Evolutionary conservation across 257 asterid species (phyloP).

Genomic region (Nemophila menziesii): DNA sequence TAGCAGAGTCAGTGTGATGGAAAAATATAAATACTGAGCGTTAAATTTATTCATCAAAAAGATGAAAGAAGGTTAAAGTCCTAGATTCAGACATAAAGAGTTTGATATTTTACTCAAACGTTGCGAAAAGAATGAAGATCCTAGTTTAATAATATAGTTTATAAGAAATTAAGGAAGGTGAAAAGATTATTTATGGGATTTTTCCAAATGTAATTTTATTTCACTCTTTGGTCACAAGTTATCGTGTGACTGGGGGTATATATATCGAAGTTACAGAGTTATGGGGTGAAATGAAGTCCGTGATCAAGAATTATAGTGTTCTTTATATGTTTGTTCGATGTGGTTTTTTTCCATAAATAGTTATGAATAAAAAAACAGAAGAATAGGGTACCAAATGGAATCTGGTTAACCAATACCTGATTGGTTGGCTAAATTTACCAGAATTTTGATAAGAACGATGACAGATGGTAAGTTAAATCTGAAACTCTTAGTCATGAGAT

Average conservation of each 20-base stretch:
- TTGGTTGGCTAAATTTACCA: too few species aligned
- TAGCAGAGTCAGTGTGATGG: conserved; percentile 56
- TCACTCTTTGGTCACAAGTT: conserved; percentile 77
- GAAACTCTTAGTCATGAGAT: too few species aligned
- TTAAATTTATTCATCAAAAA: conserved; percentile 67
- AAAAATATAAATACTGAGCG: conserved; percentile 61
- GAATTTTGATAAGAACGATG: too few species aligned
- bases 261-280: conserved; percentile 75
- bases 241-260: conserved; percentile 74
- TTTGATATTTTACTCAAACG: conserved; percentile 27
- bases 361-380: too few species aligned
- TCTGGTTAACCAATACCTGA: too few species aligned
- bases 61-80: conserved; percentile 77
- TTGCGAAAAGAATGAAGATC: conserved; percentile 26
- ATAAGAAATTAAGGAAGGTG: conserved; percentile 72
- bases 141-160: conserved; percentile 52
- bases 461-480: too few species aligned
- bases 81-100: conserved; percentile 31
- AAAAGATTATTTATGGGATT: conserved; percentile 51
- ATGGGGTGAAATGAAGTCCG: conserved; percentile 96
- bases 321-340: conserved; percentile 86
- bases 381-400: too few species aligned
- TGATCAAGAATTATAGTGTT: conserved; percentile 72
- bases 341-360: too few species aligned
- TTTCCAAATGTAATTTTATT: conserved; percentile 85